phyloP scores from a whole-genome alignment of 1,284 basidiomycete species.

The Rhodotorula sp. region DNA sequence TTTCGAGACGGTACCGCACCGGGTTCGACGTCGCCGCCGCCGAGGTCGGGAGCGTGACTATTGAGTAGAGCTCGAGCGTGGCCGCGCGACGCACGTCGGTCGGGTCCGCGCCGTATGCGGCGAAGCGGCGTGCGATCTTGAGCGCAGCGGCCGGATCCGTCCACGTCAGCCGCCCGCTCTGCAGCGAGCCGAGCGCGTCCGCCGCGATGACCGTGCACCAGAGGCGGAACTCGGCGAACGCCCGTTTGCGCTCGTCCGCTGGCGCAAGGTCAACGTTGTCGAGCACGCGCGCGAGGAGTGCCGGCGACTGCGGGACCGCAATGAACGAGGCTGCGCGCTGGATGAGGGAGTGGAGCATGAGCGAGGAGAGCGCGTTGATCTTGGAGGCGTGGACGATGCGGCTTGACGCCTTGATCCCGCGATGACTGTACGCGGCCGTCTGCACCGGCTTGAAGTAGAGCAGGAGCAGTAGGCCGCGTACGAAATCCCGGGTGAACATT shows the following conservation, averaged over 20 bases:
- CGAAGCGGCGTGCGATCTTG: conserved; percentile 22
- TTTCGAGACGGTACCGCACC: conserved; percentile 33
- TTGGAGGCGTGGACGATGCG: conserved; percentile 31
- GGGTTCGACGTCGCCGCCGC: conserved; percentile 13
- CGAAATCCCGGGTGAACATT: conserved; percentile 30
- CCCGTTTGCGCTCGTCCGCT: conserved; percentile 12
- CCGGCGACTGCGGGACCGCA: conserved; percentile 24
- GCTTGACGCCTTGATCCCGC: conserved; percentile 26
- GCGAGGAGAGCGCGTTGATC: conserved; percentile 33
- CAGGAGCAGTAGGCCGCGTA: conserved; percentile 31
- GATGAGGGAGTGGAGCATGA: conserved; percentile 37
- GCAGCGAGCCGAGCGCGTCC: conserved; percentile 34
- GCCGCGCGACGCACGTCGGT: conserved; percentile 34
- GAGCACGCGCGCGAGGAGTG: conserved; percentile 10
- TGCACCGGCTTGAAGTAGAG: conserved; percentile 38
- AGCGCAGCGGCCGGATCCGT: conserved; percentile 32
- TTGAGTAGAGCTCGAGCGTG: conserved; percentile 33
- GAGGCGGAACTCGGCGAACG: conserved; percentile 25
- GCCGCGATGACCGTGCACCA: conserved; percentile 27
- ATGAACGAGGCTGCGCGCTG: conserved; percentile 29
- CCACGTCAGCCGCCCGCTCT: conserved; percentile 26
- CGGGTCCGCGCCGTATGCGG: conserved; percentile 18
- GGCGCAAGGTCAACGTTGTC: conserved; percentile 9
- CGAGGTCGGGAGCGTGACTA: conserved; percentile 28
- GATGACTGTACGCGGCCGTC: not conserved